Evolutionary conservation across 345 rosid species (phyloP).

Genomic region (Eutrema japonicum): DNA sequence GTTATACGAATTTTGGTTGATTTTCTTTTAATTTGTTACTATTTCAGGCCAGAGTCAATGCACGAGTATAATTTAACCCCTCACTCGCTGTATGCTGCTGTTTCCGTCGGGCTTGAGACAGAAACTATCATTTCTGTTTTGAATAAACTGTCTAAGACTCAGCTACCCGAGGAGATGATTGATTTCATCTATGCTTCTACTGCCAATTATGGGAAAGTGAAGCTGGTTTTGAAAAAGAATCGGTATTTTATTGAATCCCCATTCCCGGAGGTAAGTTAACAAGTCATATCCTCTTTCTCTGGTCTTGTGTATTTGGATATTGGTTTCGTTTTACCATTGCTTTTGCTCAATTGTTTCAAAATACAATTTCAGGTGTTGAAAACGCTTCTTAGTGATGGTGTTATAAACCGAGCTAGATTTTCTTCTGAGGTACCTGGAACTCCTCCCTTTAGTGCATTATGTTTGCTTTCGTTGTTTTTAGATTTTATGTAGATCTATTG

Average conservation of each 20-base stretch:
- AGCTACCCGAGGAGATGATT: conserved; percentile 88
- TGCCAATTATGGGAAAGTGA: conserved; percentile 96
- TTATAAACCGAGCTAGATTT: conserved; percentile 70
- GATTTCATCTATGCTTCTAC: conserved; percentile 87
- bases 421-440: conserved; percentile 65
- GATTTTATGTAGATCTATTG: not conserved
- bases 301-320: not conserved
- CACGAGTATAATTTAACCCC: conserved; percentile 97
- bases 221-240: conserved; percentile 94
- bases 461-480: not conserved
- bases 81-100: conserved; percentile 94
- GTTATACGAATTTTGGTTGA: not conserved
- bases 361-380: conserved; percentile 67
- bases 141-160: conserved; percentile 90
- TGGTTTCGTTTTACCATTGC: conserved; percentile 9
- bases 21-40: conserved; percentile 6
- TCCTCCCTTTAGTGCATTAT: not conserved
- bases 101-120: conserved; percentile 94
- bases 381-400: conserved; percentile 73
- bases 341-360: not conserved
- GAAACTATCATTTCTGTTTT: conserved; percentile 83
- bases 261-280: conserved; percentile 72
- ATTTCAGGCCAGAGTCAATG: conserved; percentile 91
- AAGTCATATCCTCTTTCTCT: conserved; percentile 23
- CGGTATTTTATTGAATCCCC: conserved; percentile 91